Base-by-base conservation (phyloP, 495 filamentous ascomycete species). In the Neurospora sp. region DNA sequence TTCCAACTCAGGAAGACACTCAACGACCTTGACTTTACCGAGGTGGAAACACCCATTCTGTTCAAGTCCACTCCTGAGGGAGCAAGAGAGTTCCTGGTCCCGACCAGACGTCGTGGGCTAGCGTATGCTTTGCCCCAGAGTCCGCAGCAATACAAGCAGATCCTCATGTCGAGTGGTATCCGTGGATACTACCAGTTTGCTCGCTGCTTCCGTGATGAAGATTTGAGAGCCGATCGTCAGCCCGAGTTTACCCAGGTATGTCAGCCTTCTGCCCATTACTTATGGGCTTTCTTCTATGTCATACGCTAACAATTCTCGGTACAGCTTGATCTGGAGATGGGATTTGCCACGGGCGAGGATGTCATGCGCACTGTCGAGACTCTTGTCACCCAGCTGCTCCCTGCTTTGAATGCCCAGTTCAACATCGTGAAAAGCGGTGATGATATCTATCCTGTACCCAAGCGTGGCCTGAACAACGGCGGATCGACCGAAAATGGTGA, bases 61-160 rank as follows among this genome's bases (percentile, higher is more conserved):
- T 99, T 99, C 87, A 98, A 97, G 84, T 97, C 95, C 4, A 98
- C 96, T 0, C 95, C 96, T 1, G 96, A 99, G 82, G 96, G 96
- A 9, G 96, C 96, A 1, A 84, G 95, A 38, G 96, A 99, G 81
- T 99, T 98, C 74, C 77, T 99, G n/a, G 94, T 99, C 4, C 96
- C 96, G 0, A 96, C 95, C 0, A 84, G 96, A 27, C 86, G 84
- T 22, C 71, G 74, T 0, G 94, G 93, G 0, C 79, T 90, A 37
- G 92, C 92, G 27, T 99, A 98, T 82, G 96, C 96, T 12, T 81
- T 99, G 35, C 94, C 96, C 0, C 96, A 99, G 77, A 98, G 94
- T 73, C 96, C 96, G 8, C 96, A 99, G 82, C 96, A 99, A 79
- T 98, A 97, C 80, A 99, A 99, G 81, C 96, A 99, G 82, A 95